Evolutionary conservation across 768 basidiomycete species (phyloP), one percentile per base, ranked within the genome.

Genomic region (Leccinum broughii): DNA sequence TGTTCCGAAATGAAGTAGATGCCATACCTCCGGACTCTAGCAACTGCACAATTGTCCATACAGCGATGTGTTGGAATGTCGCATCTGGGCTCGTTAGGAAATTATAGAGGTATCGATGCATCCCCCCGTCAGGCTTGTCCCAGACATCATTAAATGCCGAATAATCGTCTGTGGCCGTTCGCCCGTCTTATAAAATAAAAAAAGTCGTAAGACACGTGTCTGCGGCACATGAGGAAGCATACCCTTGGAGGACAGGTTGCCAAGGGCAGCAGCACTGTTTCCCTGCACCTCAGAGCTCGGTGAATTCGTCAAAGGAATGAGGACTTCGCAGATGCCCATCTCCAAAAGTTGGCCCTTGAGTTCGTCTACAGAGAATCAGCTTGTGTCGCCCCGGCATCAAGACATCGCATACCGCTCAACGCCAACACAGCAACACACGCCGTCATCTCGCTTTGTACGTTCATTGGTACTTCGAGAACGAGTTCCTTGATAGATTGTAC

Each of bases 381-480:
- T 39, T 34, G 39, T 10, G 8, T 28, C 20, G 30, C 54, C 37
- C 1, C 6, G 0, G 24, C 49, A 15, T 39, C 20, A 11, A 50
- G n/a, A 51, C 53, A 53, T 26, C 11, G 68, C 90, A 57, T 73
- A 96, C 95, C 95, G 68, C 93, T 96, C 66, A 99, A 74, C 6
- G 96, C 97, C 62, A 99, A 77, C 14, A 98, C 97, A 17, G 97
- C 97, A 49, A 98, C 90, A 67, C 96, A 98, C 6, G 97, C 97
- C 48, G 97, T 99, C 97, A 99, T 99, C 77, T 98, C 97, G 70
- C 94, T 96, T 77, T 99, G 97, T 11, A 99, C 97, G 62, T 90
- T 91, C 79, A 97, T 86, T 4, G 97, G 95, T 1, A 98, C 96
- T 68, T 90, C 90, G 13, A 99, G 79, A 2, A 99, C 95, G 17